These are phyloP conservation scores for Lasiosphaeriaceae sp. DNA, from an alignment of 495 filamentous ascomycete species.

Conservation along the genomic window DNA sequence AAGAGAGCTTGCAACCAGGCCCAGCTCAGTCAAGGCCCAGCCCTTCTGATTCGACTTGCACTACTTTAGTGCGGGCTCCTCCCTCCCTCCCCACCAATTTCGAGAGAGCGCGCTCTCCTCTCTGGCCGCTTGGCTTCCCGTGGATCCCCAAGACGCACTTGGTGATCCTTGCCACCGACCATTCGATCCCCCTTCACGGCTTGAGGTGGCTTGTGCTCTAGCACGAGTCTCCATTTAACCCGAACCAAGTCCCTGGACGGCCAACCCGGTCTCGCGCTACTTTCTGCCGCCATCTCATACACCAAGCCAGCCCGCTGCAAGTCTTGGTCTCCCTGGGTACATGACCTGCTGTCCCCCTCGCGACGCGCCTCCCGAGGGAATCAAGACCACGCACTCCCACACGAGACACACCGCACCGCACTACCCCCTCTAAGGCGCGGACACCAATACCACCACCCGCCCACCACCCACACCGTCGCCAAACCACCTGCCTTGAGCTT, in stretches of 20 bases:
- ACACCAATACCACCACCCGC: slow-evolving; percentile 23
- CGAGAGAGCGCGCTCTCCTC: background rate
- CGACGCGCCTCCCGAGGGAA: background rate
- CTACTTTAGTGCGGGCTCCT: slow-evolving; percentile 16
- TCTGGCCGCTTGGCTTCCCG: slow-evolving; percentile 7
- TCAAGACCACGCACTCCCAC: background rate
- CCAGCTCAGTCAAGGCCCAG: slow-evolving; percentile 13
- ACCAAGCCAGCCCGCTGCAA: slow-evolving; percentile 28
- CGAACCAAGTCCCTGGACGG: slow-evolving; percentile 13
- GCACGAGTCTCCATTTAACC: slow-evolving; percentile 16
- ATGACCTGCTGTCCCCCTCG: slow-evolving; percentile 30
- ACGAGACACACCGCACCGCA: background rate
- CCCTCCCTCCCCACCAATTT: slow-evolving; percentile 8
- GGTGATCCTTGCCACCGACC: slow-evolving; percentile 16
- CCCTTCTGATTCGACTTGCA: slow-evolving; percentile 11
- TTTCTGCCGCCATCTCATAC: slow-evolving; percentile 32
- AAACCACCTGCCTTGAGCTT: slow-evolving; percentile 22
- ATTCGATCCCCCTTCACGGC: slow-evolving; percentile 5
- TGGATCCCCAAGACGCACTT: slow-evolving; percentile 4
- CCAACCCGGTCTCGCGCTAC: slow-evolving; percentile 14
- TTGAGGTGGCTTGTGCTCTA: slow-evolving; percentile 11
- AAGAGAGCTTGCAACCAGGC: background rate
- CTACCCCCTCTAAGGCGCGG: no score
- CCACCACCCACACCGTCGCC: slow-evolving; percentile 24
- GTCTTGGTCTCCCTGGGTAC: slow-evolving; percentile 24